These are phyloP conservation scores for Exidia glandulosa DNA, from an alignment of 768 basidiomycete species.

Conservation along the genomic window DNA sequence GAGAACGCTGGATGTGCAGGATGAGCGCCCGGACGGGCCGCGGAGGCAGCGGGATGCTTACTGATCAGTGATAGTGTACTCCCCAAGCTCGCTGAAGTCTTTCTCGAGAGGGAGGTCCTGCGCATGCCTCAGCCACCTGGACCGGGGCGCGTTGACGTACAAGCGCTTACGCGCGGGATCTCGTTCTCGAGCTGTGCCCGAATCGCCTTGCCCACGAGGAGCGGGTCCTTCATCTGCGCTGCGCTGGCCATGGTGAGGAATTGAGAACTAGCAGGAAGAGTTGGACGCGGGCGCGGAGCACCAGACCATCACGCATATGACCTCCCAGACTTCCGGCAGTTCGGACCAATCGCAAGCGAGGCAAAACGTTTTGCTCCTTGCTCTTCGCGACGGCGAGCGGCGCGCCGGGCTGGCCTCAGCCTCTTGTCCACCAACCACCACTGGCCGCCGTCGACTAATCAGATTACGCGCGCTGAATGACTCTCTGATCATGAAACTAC, in stretches of 20 bases:
- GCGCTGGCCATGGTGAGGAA: constrained; percentile 16
- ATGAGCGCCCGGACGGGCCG: neutral
- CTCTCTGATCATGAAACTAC: too few relatives aligned
- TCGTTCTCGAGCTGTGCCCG: constrained; percentile 24
- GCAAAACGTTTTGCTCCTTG: neutral
- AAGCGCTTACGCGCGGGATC: constrained; percentile 10
- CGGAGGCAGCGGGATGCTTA: neutral
- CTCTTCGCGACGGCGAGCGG: too few relatives aligned
- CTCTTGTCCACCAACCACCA: too few relatives aligned
- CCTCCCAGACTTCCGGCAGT: too few relatives aligned
- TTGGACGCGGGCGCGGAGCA: neutral
- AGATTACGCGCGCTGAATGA: too few relatives aligned
- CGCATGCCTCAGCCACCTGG: neutral
- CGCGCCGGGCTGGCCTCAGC: too few relatives aligned
- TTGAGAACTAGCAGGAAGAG: neutral
- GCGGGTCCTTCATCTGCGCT: constrained; percentile 22
- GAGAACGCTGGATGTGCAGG: constrained; percentile 10
- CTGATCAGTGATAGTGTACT: constrained; percentile 26
- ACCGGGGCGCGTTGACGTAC: neutral
- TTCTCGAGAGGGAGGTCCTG: constrained; percentile 22
- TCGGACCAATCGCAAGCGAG: neutral
- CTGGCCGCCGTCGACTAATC: too few relatives aligned
- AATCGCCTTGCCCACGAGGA: constrained; percentile 22
- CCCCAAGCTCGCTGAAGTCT: constrained; percentile 22
- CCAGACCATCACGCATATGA: neutral